Evolutionary conservation across 345 rosid species (phyloP), one percentile per base, ranked within the genome.

Genomic region (Boechera stricta): DNA sequence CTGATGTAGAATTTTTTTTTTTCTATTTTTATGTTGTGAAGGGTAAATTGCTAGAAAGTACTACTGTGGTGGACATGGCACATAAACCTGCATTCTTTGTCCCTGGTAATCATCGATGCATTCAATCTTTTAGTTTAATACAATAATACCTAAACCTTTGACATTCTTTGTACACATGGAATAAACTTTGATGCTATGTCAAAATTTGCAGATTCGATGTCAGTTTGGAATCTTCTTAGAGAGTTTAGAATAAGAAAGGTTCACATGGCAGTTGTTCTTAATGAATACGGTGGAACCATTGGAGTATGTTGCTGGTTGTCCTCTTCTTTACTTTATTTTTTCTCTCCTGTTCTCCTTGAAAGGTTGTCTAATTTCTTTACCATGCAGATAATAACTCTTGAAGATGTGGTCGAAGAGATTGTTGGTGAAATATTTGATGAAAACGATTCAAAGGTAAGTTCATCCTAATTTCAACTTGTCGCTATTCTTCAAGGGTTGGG

Each of bases 211-310:
- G 98, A 94, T 88, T 92, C 98, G 49, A 94, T 94, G 98, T 90
- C 95, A 26, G 98, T 94, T 79, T 92, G 98, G 98, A 92, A 94
- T 85, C 98, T 94, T 84, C 97, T 94, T 57, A 88, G 98, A 82
- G 98, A 92, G 79, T 92, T 94, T 54, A 91, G 98, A 67, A 94
- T 92, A 82, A 88, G 98, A 80, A 94, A 94, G 86, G 97, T 94
- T 82, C 97, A 94, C 87, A 92, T 94, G 92, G 98, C 95, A 48
- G 95, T 94, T 66, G 98, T 92, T 66, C 98, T 94, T 58, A 92
- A 94, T 47, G 98, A 90, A 80, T 94, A 92, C 62, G 98, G 98
- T 69, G 98, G 98, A 83, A 92, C 98, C 29, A 85, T 92, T 47
- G 98, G 98, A 79, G 98, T 42, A 41, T 42, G 49, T 72, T 44